Base-by-base conservation (phyloP, 2,329 filamentous ascomycete species). In the Phaeosphaeriaceae sp. region DNA sequence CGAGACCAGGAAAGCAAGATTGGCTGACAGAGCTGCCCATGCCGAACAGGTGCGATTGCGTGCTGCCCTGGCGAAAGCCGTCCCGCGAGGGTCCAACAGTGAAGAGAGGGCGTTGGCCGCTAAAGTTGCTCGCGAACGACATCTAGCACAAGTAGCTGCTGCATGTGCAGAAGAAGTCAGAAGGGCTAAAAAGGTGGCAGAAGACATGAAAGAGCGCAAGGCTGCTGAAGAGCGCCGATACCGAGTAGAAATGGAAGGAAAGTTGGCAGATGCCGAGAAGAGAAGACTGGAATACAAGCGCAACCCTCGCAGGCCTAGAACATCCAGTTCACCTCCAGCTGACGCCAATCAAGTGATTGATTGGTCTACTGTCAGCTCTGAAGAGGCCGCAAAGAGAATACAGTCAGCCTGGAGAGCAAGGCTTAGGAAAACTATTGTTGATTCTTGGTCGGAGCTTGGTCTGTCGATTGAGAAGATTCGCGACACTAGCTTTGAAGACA, bases 131-230 rank as follows among this genome's bases (percentile, higher is more conserved):
- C 83, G 90, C 49, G 88, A 93, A 75, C 88, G 88, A 61, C 90
- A 92, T 61, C 75, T 94, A 15, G 89, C 88, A 7, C 89, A 92
- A 70, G 92, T 93, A 35, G 88, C 90, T 3, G 88, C 89, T 40
- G 82, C 85, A 52, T 93, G 90, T 67, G 90, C 90, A 16, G 89
- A 92, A 71, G 90, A 94, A 69, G 90, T 94, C 13, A 86, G 88
- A 67, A 83, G 89, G 56, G 89, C 89, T 43, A 93, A 93, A 77
- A 87, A 88, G 42, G 81, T 92, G n/a, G 89, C 89, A 12, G 89
- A 91, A 70, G 86, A 83, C 49, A 91, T 89, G 78, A 92, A 90
- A 73, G 87, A 90, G 75, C 87, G 88, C 70, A 85, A 90, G 56
- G 87, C 91, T 66, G 86, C 87, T 48, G 88, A 92, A 56, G 82